phyloP scores from a whole-genome alignment of 495 filamentous ascomycete genomes.

The Podospora appendiculata region DNA sequence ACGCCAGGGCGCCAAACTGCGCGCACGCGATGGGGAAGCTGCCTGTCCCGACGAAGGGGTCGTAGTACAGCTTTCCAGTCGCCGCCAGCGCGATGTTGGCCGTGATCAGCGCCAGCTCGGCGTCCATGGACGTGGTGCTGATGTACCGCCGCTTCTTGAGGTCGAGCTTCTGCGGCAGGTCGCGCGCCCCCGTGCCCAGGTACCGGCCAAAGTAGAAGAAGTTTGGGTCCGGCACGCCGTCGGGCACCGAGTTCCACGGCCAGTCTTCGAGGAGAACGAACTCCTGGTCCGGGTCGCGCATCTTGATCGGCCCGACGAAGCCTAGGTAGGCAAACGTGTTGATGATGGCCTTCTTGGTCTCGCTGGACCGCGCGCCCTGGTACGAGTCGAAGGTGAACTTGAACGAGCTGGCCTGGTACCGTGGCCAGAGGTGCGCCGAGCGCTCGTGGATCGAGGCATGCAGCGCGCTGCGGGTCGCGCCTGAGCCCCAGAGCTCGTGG shows the following conservation, averaged over 20 bases:
- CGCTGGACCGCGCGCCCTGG: constrained; percentile 54
- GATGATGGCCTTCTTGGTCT: constrained; percentile 61
- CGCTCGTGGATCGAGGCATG: constrained; percentile 53
- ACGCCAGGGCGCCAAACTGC: constrained; percentile 74
- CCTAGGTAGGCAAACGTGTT: constrained; percentile 70
- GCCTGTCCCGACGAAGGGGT: constrained; percentile 93
- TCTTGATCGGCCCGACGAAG: constrained; percentile 67
- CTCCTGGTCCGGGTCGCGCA: constrained; percentile 62
- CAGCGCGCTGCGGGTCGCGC: constrained; percentile 56
- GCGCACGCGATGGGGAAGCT: constrained; percentile 81
- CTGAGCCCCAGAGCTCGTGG: constrained; percentile 82
- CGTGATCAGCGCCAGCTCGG: constrained; percentile 83
- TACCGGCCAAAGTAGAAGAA: constrained; percentile 64
- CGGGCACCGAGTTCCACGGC: constrained; percentile 39
- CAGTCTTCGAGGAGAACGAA: constrained; percentile 80
- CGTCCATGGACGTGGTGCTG: constrained; percentile 93
- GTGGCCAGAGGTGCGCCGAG: constrained; percentile 55
- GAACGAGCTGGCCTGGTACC: constrained; percentile 58
- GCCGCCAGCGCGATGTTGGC: constrained; percentile 81
- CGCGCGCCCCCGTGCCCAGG: constrained; percentile 53
- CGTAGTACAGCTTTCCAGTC: constrained; percentile 78
- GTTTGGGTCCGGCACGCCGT: constrained; percentile 42
- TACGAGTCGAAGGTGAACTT: constrained; percentile 76
- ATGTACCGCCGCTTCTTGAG: constrained; percentile 92
- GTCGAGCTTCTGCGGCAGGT: constrained; percentile 66